Conservation (phyloP, 495 filamentous ascomycete species). For the Penicillium dipodomyicola region DNA sequence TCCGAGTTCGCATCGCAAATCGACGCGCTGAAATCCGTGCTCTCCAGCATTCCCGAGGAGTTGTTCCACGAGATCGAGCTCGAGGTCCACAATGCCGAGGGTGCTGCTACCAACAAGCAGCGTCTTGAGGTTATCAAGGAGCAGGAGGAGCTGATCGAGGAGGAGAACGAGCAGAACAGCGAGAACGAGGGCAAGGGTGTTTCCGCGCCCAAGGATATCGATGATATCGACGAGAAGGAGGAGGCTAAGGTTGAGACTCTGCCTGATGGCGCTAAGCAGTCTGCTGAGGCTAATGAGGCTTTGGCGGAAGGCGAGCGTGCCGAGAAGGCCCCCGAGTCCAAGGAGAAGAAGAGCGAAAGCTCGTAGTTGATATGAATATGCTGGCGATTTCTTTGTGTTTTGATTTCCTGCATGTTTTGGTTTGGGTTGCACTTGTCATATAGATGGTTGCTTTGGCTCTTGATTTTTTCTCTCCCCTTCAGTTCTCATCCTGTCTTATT, state of each 20-base stretch:
- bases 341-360: slow-evolving; percentile 32
- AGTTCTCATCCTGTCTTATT: slow-evolving; percentile 30
- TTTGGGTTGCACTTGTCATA: slow-evolving; percentile 10
- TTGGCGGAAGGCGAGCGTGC: slow-evolving; percentile 39
- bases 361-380: slow-evolving; percentile 21
- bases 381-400: slow-evolving; percentile 8
- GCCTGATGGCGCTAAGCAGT: slow-evolving; percentile 29
- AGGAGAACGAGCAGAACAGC: slow-evolving; percentile 89
- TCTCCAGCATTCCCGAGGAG: slow-evolving; percentile 94
- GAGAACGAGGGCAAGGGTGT: slow-evolving; percentile 60
- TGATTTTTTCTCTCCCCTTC: slow-evolving; percentile 13
- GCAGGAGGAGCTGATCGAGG: slow-evolving; percentile 96
- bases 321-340: slow-evolving; percentile 27
- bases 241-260: slow-evolving; percentile 35
- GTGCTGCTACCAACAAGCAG: slow-evolving; percentile 97
- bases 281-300: slow-evolving; percentile 44
- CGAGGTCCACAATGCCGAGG: slow-evolving; percentile 95
- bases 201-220: slow-evolving; percentile 62
- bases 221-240: slow-evolving; percentile 82
- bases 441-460: slow-evolving; percentile 17
- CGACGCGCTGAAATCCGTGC: slow-evolving; percentile 85
- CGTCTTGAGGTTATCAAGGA: slow-evolving; percentile 98
- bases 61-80: slow-evolving; percentile 99
- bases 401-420: background rate
- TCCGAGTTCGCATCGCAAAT: slow-evolving; percentile 85